phyloP scores from a whole-genome alignment of 139 green algal genomes.

The Nannochloris sp. region DNA sequence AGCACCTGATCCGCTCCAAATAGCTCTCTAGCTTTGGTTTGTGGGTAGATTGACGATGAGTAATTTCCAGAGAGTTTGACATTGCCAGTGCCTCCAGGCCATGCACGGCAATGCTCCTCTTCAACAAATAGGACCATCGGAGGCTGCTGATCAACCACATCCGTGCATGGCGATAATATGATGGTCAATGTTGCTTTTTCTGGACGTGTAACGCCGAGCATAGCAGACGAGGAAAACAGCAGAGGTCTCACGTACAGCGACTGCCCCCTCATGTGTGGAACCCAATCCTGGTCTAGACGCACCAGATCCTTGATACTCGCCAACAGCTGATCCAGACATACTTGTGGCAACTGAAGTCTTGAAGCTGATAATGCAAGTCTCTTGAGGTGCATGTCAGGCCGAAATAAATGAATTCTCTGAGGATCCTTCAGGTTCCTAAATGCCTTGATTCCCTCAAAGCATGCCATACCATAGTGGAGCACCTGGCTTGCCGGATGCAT shows the following conservation, averaged over 20 bases:
- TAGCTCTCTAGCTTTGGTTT: slow-evolving; percentile 23
- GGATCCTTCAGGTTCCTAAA: slow-evolving; percentile 40
- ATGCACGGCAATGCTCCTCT: slow-evolving; percentile 51
- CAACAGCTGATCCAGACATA: slow-evolving; percentile 57
- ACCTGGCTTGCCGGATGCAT: slow-evolving; percentile 62
- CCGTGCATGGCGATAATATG: slow-evolving; percentile 63
- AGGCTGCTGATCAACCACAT: slow-evolving; percentile 59
- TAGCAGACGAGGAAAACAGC: slow-evolving; percentile 38
- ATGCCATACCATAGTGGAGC: slow-evolving; percentile 59
- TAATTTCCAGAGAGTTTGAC: slow-evolving; percentile 73
- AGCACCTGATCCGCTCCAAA: slow-evolving; percentile 33
- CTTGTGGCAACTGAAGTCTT: slow-evolving; percentile 48
- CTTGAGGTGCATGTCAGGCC: slow-evolving; percentile 70
- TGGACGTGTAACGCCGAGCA: slow-evolving; percentile 42
- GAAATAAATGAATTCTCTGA: slow-evolving; percentile 48
- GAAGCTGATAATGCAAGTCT: slow-evolving; percentile 47
- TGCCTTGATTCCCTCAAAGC: slow-evolving; percentile 72
- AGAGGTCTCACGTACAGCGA: slow-evolving; percentile 73
- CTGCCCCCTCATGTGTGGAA: slow-evolving; percentile 58
- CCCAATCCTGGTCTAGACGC: slow-evolving; percentile 52
- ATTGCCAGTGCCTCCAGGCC: slow-evolving; percentile 60
- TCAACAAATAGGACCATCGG: slow-evolving; percentile 68
- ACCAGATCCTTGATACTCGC: slow-evolving; percentile 69
- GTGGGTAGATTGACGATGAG: slow-evolving; percentile 57
- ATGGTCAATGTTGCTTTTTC: slow-evolving; percentile 45